Percentiles rank a stretch among this genome's conserved stretches.
These are phyloP conservation scores for Ceratocystis eucalypticola DNA, from an alignment of 2,329 filamentous ascomycete genomes.

Conservation along the genomic window DNA sequence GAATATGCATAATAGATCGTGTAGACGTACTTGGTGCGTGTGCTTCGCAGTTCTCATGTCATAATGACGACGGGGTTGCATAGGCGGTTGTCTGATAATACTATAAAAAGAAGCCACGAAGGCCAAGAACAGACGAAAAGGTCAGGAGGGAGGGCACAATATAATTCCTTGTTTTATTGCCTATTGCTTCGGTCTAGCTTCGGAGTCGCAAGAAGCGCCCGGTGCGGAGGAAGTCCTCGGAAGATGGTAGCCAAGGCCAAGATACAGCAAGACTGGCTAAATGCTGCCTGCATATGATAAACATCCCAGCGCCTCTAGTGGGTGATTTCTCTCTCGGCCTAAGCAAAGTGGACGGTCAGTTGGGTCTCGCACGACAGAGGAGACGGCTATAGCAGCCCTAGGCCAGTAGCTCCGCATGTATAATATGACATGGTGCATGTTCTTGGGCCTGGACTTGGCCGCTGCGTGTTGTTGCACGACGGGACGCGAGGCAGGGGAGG, in stretches of 20 bases:
- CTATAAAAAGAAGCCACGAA: background rate
- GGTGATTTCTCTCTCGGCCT: background rate
- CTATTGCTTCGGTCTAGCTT: background rate
- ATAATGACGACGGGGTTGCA: slow-evolving; percentile 6
- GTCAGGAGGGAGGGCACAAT: background rate
- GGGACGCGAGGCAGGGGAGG: background rate
- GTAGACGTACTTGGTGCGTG: background rate
- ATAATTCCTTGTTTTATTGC: background rate
- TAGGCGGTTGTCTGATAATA: background rate
- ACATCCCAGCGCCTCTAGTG: background rate
- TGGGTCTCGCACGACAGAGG: background rate
- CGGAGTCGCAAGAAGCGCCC: background rate
- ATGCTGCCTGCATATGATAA: background rate
- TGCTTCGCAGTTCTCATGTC: background rate
- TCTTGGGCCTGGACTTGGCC: background rate
- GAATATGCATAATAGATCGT: background rate
- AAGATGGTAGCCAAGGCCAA: background rate
- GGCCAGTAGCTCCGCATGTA: background rate
- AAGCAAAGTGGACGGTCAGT: background rate
- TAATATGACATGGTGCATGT: background rate
- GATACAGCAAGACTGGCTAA: background rate
- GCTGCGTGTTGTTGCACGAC: background rate
- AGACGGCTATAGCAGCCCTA: background rate
- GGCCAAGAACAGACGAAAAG: background rate
- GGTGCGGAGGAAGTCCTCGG: background rate